Evolutionary conservation across 1,284 basidiomycete genomes (phyloP).

Genomic region (Amylostereum areolatum): DNA sequence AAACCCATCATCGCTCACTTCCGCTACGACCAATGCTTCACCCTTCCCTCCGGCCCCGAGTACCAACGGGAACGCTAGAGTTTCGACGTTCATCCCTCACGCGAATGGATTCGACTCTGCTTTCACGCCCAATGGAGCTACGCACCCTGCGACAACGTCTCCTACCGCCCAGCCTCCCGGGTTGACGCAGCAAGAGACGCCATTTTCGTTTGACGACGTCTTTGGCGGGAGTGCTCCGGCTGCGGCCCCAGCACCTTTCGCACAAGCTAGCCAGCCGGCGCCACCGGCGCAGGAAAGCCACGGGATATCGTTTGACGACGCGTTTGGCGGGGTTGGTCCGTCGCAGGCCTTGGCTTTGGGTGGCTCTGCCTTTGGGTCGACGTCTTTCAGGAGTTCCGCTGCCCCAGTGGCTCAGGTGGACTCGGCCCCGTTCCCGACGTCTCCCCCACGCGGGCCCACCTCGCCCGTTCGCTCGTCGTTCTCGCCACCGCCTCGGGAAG

Average conservation of each 20-base stretch:
- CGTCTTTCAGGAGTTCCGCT: conserved; percentile 18
- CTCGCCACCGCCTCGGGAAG: conserved; percentile 34
- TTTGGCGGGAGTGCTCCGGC: conserved; percentile 28
- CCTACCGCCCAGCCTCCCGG: conserved; percentile 13
- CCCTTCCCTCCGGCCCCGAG: conserved; percentile 20
- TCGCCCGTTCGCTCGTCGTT: conserved; percentile 27
- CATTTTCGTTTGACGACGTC: conserved; percentile 45
- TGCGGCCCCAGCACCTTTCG: conserved; percentile 9
- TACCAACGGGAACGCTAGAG: conserved; percentile 10
- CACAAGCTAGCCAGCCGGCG: conserved; percentile 1
- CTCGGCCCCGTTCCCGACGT: conserved; percentile 28
- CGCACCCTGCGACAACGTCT: conserved; percentile 12
- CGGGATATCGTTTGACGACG: conserved; percentile 51
- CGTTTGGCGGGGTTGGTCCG: conserved; percentile 47
- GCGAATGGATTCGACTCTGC: conserved; percentile 35
- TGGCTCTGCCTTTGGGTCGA: conserved; percentile 20
- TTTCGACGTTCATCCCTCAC: neutral
- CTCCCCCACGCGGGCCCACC: conserved; percentile 17
- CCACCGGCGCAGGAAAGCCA: conserved; percentile 6
- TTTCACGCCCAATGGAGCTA: conserved; percentile 20
- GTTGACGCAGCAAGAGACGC: conserved; percentile 14
- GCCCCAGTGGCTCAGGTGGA: conserved; percentile 18
- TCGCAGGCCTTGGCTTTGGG: conserved; percentile 38
- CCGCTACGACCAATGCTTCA: too few relatives aligned
- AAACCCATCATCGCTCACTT: too few relatives aligned